Conservation (phyloP, 2,329 filamentous ascomycete species). For the Exophiala bonariae region DNA sequence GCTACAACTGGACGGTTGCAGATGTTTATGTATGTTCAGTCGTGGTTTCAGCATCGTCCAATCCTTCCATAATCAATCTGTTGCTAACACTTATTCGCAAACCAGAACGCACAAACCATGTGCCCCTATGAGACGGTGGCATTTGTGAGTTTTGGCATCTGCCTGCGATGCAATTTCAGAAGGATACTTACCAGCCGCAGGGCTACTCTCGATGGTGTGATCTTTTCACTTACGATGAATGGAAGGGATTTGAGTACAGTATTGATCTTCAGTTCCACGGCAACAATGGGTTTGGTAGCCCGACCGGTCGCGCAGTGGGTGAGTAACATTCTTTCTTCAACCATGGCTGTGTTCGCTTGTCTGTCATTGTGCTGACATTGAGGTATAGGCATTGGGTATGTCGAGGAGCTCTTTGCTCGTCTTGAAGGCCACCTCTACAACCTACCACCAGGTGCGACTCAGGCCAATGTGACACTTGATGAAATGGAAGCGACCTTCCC, state of each 20-base stretch:
- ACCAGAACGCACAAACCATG: slow-evolving; percentile 62
- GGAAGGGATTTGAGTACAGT: slow-evolving; percentile 70
- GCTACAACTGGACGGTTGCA: slow-evolving; percentile 63
- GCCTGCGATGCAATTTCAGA: neutral
- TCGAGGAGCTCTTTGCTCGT: slow-evolving; percentile 67
- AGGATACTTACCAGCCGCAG: slow-evolving; percentile 1
- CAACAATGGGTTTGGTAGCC: slow-evolving; percentile 54
- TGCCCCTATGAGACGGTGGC: slow-evolving; percentile 79
- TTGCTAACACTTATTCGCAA: neutral
- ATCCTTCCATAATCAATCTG: too few species aligned
- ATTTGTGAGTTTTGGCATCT: slow-evolving; percentile 37
- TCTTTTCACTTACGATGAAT: slow-evolving; percentile 74
- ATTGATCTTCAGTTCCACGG: slow-evolving; percentile 67
- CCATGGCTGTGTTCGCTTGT: neutral
- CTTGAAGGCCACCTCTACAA: slow-evolving; percentile 43
- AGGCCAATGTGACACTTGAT: slow-evolving; percentile 45
- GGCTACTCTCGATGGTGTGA: slow-evolving; percentile 74
- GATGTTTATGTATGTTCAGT: slow-evolving; percentile 53
- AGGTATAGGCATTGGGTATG: slow-evolving; percentile 71
- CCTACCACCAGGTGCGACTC: slow-evolving; percentile 34
- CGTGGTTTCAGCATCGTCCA: neutral
- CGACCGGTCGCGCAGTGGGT: slow-evolving; percentile 63
- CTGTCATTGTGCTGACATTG: slow-evolving; percentile 31
- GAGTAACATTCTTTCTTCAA: neutral
- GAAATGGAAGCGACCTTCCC: slow-evolving; percentile 69